These are phyloP conservation scores for Ascochyta koolunga DNA, from an alignment of 2,329 filamentous ascomycete genomes.

Conservation along the genomic window DNA sequence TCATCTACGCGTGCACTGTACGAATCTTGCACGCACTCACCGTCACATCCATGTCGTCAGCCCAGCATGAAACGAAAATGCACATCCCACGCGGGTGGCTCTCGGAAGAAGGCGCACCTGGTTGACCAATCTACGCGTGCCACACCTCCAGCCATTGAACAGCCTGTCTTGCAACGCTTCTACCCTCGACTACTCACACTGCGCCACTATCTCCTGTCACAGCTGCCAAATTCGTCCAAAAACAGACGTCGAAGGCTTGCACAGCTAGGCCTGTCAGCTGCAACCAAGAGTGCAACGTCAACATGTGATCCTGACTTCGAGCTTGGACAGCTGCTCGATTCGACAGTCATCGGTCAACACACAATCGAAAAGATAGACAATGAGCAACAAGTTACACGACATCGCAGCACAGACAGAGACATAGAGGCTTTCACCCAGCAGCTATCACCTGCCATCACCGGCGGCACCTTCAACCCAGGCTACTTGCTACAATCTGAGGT, in stretches of 20 bases:
- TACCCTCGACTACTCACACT: constrained; percentile 71
- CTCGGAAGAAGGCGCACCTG: constrained; percentile 31
- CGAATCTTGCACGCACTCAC: neutral
- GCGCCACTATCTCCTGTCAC: constrained; percentile 71
- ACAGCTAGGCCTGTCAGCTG: constrained; percentile 36
- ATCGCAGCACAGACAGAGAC: constrained; percentile 47
- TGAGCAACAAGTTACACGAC: constrained; percentile 55
- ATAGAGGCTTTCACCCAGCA: constrained; percentile 55
- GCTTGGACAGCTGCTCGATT: constrained; percentile 69
- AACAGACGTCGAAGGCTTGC: constrained; percentile 55
- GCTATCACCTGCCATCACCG: constrained; percentile 40
- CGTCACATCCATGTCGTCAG: constrained; percentile 2
- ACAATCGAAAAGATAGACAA: constrained; percentile 49
- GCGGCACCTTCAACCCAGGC: constrained; percentile 38
- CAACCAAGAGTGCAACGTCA: constrained; percentile 31
- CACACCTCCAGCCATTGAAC: constrained; percentile 49
- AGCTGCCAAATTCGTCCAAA: constrained; percentile 70
- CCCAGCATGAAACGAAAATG: constrained; percentile 43
- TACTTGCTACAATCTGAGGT: constrained; percentile 53
- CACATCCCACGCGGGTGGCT: constrained; percentile 24
- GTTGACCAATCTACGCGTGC: constrained; percentile 42
- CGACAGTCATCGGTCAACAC: constrained; percentile 65
- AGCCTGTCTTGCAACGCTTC: constrained; percentile 71
- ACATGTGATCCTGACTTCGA: constrained; percentile 47
- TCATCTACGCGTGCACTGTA: constrained; percentile 4